Percentiles rank a stretch among this genome's conserved stretches.
phyloP scores from a whole-genome alignment of 108 stramenopile genomes.

The Epithemia pelagica region DNA sequence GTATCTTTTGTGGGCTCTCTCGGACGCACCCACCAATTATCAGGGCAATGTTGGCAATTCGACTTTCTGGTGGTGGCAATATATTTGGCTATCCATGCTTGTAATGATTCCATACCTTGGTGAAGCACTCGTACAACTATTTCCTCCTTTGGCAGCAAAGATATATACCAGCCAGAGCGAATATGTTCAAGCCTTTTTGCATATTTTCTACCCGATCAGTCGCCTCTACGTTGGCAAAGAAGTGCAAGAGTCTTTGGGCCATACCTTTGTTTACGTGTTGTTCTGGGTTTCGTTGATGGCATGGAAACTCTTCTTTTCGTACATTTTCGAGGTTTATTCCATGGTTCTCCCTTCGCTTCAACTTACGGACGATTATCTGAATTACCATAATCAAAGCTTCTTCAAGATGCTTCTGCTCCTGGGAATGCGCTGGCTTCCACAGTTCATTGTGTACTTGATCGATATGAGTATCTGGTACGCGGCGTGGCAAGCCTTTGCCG shows the following conservation, averaged over 20 bases:
- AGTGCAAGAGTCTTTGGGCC: constrained; percentile 82
- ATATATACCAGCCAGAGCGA: constrained; percentile 81
- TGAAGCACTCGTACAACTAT: constrained; percentile 73
- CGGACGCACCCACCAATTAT: constrained; percentile 53
- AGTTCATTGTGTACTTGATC: constrained; percentile 92
- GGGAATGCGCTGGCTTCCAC: constrained; percentile 87
- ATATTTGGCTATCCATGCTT: constrained; percentile 87
- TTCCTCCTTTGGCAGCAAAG: constrained; percentile 58
- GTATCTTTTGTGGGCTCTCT: constrained; percentile 91
- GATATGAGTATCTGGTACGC: constrained; percentile 97
- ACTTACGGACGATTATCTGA: constrained; percentile 93
- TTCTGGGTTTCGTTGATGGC: constrained; percentile 87
- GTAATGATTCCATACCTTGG: constrained; percentile 83
- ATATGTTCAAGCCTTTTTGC: constrained; percentile 83
- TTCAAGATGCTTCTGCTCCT: constrained; percentile 71
- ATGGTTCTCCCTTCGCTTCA: constrained; percentile 91
- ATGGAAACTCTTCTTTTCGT: constrained; percentile 95
- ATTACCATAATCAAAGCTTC: constrained; percentile 87
- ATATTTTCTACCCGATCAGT: constrained; percentile 85
- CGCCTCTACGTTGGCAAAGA: constrained; percentile 90
- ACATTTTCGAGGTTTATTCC: constrained; percentile 88
- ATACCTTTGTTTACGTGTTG: constrained; percentile 69
- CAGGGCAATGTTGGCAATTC: constrained; percentile 80
- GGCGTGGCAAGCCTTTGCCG: constrained; percentile 91
- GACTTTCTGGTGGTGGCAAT: constrained; percentile 97